phyloP scores from a whole-genome alignment of 345 rosid species.

The Schrenkiella parvula region DNA sequence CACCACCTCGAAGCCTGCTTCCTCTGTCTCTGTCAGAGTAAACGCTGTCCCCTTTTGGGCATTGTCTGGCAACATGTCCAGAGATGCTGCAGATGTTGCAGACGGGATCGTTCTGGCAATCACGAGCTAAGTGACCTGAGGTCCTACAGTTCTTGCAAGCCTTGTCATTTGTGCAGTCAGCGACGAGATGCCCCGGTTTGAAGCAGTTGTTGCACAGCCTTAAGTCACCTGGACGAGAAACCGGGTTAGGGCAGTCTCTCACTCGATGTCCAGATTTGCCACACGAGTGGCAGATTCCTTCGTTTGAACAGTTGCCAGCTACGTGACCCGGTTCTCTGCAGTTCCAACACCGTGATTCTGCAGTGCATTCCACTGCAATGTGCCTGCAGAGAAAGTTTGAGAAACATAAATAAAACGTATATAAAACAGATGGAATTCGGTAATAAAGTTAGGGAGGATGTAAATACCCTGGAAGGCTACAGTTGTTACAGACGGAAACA shows the following conservation, averaged over 20 bases:
- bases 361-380: slow-evolving; percentile 90
- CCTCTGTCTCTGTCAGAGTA: slow-evolving; percentile 45
- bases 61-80: slow-evolving; percentile 81
- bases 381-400: slow-evolving; percentile 50
- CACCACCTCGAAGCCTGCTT: slow-evolving; percentile 40
- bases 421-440: not conserved
- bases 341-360: slow-evolving; percentile 89
- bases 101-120: slow-evolving; percentile 74
- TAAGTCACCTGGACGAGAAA: slow-evolving; percentile 66
- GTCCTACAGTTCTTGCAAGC: slow-evolving; percentile 97
- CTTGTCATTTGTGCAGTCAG: slow-evolving; percentile 89
- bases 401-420: not conserved
- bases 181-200: slow-evolving; percentile 86
- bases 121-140: slow-evolving; percentile 90
- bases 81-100: slow-evolving; percentile 77
- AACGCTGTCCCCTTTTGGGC: slow-evolving; percentile 54
- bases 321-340: slow-evolving; percentile 93
- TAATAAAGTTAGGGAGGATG: not conserved
- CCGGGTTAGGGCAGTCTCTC: slow-evolving; percentile 72
- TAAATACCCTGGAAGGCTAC: slow-evolving; percentile 92
- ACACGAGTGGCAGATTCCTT: slow-evolving; percentile 96
- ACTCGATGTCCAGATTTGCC: slow-evolving; percentile 95
- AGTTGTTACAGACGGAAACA: slow-evolving; percentile 95
- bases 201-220: slow-evolving; percentile 95
- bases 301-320: slow-evolving; percentile 80